Percentiles rank a stretch among this genome's conserved stretches.
Conservation (phyloP, 352 stramenopile genomes). For the Globisporangium heterothallicum region DNA sequence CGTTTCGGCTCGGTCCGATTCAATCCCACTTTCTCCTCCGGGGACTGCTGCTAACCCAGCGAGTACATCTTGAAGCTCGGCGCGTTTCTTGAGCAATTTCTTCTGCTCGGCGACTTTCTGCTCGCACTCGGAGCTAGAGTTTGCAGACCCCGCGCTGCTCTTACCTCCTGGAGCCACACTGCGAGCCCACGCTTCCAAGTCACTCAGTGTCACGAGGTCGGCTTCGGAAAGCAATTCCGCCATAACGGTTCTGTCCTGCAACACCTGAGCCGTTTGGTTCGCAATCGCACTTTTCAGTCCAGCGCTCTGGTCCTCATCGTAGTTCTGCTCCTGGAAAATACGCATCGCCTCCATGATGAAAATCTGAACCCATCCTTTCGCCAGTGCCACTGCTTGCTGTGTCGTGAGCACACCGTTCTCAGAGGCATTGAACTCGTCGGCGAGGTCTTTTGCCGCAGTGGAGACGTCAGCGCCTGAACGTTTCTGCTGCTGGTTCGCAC, state of each 20-base stretch:
- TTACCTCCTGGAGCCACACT: conserved; percentile 16
- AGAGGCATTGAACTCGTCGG: conserved; percentile 45
- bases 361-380: conserved; percentile 39
- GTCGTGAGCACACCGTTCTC: conserved; percentile 31
- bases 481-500: conserved; percentile 10
- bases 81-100: conserved; percentile 57
- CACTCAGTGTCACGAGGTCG: conserved; percentile 22
- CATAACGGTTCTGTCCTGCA: conserved; percentile 26
- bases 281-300: conserved; percentile 20
- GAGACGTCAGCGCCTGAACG: conserved; percentile 20
- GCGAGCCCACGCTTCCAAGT: conserved; percentile 35
- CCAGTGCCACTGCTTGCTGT: conserved; percentile 31
- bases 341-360: conserved; percentile 38
- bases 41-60: conserved; percentile 14
- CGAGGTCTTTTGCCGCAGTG: conserved; percentile 35
- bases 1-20: conserved; percentile 9
- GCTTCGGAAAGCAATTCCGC: conserved; percentile 28
- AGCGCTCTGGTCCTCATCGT: conserved; percentile 20
- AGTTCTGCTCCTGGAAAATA: conserved; percentile 25
- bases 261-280: conserved; percentile 23
- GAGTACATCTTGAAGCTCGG: conserved; percentile 29
- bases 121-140: conserved; percentile 19
- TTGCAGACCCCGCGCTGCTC: not conserved
- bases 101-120: conserved; percentile 41
- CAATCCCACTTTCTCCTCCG: not conserved